Conservation (phyloP, 2,329 filamentous ascomycete species). For the Pseudohalonectria lignicola region DNA sequence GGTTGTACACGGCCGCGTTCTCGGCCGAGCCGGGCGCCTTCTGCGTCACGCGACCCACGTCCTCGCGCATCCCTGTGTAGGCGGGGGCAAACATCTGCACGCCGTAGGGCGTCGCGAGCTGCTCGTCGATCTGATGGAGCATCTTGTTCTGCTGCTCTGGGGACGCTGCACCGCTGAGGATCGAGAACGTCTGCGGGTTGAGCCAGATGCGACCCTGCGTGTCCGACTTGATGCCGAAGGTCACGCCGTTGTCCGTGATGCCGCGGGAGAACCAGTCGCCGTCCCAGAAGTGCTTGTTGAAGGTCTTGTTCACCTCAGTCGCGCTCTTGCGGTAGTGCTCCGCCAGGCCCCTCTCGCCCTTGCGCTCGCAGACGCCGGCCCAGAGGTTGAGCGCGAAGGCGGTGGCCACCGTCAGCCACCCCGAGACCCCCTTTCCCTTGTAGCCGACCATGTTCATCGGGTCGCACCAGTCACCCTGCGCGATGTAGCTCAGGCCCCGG, state of each 20-base stretch:
- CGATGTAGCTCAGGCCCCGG: conserved; percentile 44
- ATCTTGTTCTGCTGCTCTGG: conserved; percentile 29
- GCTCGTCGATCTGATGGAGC: conserved; percentile 34
- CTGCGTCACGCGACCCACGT: conserved; percentile 46
- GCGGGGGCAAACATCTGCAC: conserved; percentile 44
- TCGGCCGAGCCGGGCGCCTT: conserved; percentile 47
- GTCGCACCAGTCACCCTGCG: conserved; percentile 50
- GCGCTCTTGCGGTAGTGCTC: conserved; percentile 31
- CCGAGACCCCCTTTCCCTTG: conserved; percentile 45
- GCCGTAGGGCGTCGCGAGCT: conserved; percentile 41
- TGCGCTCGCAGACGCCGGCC: conserved; percentile 37
- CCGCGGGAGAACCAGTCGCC: conserved; percentile 46
- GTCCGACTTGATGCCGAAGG: conserved; percentile 39
- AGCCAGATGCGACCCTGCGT: conserved; percentile 45
- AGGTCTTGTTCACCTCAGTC: conserved; percentile 33
- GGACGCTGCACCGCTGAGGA: conserved; percentile 35
- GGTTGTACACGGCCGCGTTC: conserved; percentile 48
- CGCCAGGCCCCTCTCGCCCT: conserved; percentile 26
- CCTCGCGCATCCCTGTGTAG: conserved; percentile 43
- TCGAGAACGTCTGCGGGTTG: conserved; percentile 45
- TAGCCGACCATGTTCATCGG: conserved; percentile 54
- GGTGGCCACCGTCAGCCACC: conserved; percentile 46
- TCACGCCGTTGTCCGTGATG: conserved; percentile 43
- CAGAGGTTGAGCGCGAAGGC: conserved; percentile 40
- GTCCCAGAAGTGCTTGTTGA: conserved; percentile 42